Base-by-base conservation (phyloP, 139 green algal species). In the Chlamydomonas schloesseri region DNA sequence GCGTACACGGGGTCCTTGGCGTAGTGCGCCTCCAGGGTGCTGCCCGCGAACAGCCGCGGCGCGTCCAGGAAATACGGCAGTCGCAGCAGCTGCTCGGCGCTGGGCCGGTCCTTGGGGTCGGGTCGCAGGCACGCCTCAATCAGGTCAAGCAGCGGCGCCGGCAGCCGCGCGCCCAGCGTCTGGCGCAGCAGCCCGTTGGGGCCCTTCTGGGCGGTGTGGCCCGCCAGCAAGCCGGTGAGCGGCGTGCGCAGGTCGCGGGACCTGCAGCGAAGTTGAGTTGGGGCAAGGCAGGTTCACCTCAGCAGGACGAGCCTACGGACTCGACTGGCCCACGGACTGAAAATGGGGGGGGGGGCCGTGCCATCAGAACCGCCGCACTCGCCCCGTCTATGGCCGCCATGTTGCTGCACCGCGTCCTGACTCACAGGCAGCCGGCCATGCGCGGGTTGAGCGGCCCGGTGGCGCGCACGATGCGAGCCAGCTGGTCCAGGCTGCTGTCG, bases 401-500 rank as follows among this genome's bases (percentile, higher is more conserved):
- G n/a, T n/a, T n/a, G n/a, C n/a, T n/a, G 70, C 36, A 8, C 28
- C 10, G 28, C 34, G 76, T 84, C 86, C 36, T 73, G 53, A 17
- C 77, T 55, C 65, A n/a, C 17, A 94, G 83, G 53, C 71, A 73
- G 28, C 64, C 65, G 64, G 71, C 65, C 71, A 95, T 90, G 53
- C 67, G 17, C 8, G 62, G n/a, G 2, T 89, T 88, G 33, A 97
- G 88, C 23, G 67, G 68, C 0, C 93, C 92, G 36, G 94, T 70
- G 37, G 76, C 79, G 42, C 81, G 79, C 42, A 94, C 83, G 24
- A 96, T 93, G 46, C 91, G 90, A 80, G 89, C 94, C 50, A 98
- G 88, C 93, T 96, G 93, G 78, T 96, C 94, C 18, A 97, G 87
- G 86, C 96, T 94, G 68, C 69, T 73, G 8, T 36, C 18, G 23